phyloP scores from a whole-genome alignment of 768 basidiomycete species.

The Termitomyces sp. region DNA sequence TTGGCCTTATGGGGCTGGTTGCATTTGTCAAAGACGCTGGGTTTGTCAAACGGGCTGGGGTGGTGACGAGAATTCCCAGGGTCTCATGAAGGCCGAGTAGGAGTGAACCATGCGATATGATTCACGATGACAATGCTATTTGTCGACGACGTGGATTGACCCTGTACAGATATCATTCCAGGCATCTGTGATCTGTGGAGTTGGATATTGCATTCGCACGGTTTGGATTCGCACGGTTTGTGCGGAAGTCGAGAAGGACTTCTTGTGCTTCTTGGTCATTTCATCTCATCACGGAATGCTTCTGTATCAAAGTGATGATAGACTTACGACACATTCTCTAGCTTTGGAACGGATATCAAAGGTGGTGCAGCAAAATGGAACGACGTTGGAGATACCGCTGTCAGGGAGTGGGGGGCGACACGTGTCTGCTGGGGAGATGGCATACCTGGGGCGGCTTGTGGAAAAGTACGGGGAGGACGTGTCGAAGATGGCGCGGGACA shows the following conservation, averaged over 20 bases:
- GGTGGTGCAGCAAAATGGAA: constrained; percentile 24
- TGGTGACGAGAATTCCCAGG: background rate
- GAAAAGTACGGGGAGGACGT: constrained; percentile 69
- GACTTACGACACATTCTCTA: constrained; percentile 30
- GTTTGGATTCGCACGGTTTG: constrained; percentile 26
- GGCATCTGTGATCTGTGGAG: background rate
- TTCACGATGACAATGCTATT: constrained; percentile 6
- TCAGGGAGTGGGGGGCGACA: constrained; percentile 51
- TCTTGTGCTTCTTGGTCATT: constrained; percentile 16
- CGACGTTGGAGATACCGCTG: constrained; percentile 35
- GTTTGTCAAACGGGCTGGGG: background rate
- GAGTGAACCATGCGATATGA: constrained; percentile 5
- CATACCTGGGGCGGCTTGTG: constrained; percentile 65
- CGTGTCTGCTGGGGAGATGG: constrained; percentile 65
- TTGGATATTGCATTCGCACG: constrained; percentile 19
- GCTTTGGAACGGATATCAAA: constrained; percentile 66
- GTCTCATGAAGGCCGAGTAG: constrained; percentile 9
- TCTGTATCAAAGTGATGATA: constrained; percentile 5
- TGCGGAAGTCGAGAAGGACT: constrained; percentile 19
- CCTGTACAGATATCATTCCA: constrained; percentile 6
- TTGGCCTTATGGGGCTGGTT: constrained; percentile 11
- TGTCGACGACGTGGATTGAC: background rate
- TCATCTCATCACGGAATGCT: constrained; percentile 5
- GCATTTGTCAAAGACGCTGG: background rate
- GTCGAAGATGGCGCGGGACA: constrained; percentile 75